These are phyloP conservation scores for Cyclotella cryptica DNA, from an alignment of 108 stramenopile genomes.

Conservation along the genomic window DNA sequence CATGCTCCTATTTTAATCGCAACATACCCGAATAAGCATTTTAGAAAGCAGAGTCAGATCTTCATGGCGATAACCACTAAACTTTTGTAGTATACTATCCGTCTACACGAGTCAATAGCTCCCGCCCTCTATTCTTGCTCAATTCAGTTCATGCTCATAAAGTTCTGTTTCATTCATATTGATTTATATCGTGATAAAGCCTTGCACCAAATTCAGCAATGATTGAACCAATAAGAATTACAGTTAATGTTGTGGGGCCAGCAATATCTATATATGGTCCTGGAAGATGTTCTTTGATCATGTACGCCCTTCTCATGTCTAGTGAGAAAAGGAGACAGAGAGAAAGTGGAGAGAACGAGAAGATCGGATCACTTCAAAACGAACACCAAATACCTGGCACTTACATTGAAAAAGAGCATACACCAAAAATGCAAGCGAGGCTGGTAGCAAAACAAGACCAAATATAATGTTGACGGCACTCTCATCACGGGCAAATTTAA, in stretches of 20 bases:
- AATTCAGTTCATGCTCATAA: background rate
- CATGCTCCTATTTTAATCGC: too few species aligned
- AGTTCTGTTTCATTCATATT: background rate
- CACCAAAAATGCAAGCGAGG: slow-evolving; percentile 55
- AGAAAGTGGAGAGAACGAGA: slow-evolving; percentile 1
- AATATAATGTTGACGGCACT: slow-evolving; percentile 45
- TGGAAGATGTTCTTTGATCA: slow-evolving; percentile 59
- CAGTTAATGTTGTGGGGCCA: slow-evolving; percentile 56
- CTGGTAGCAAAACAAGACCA: slow-evolving; percentile 64
- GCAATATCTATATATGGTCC: slow-evolving; percentile 64
- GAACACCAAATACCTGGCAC: slow-evolving; percentile 7
- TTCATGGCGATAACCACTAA: too few species aligned
- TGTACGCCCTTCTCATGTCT: slow-evolving; percentile 46
- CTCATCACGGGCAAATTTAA: slow-evolving; percentile 32
- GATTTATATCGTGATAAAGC: background rate
- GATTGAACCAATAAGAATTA: slow-evolving; percentile 51
- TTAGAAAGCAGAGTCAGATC: too few species aligned
- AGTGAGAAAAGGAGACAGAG: too few species aligned
- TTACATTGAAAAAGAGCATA: slow-evolving; percentile 65
- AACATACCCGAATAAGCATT: too few species aligned
- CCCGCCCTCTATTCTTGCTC: too few species aligned
- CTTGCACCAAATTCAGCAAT: slow-evolving; percentile 47
- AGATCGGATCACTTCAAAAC: background rate
- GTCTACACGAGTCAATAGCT: too few species aligned
- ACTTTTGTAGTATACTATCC: too few species aligned